These are phyloP conservation scores for Syzygium syzygioides DNA, from an alignment of 441 rosid species.

Conservation along the genomic window DNA sequence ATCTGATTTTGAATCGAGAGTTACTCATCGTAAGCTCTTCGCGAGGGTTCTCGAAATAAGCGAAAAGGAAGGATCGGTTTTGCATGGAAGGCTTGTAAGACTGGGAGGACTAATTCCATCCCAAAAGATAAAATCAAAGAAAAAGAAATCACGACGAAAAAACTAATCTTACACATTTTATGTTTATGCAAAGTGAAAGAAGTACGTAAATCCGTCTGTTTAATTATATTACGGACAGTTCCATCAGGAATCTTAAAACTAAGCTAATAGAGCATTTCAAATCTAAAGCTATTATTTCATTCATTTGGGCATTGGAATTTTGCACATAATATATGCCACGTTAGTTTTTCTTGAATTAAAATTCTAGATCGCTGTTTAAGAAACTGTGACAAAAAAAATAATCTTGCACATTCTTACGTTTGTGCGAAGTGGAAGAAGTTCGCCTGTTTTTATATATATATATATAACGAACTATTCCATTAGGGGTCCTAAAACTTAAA, in stretches of 20 bases:
- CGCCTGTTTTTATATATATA: accelerated
- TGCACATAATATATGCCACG: not conserved
- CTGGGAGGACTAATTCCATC: not conserved
- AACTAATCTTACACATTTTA: not conserved
- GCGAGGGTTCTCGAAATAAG: no score
- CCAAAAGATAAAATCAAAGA: not conserved
- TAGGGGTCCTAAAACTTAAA: no score
- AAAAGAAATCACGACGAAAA: accelerated
- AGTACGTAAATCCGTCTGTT: accelerated
- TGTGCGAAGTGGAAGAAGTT: not conserved
- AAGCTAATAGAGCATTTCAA: not conserved
- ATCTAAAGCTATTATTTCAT: not conserved
- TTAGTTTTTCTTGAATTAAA: not conserved
- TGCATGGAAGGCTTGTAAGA: not conserved
- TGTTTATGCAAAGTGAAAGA: not conserved
- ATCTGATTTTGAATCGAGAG: not conserved
- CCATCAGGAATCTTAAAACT: not conserved
- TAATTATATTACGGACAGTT: not conserved
- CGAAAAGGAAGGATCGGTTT: not conserved
- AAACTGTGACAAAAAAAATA: accelerated
- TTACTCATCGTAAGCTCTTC: no score
- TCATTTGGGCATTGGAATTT: not conserved
- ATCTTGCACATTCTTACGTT: not conserved
- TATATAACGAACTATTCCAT: not conserved
- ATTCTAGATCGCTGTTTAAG: no score